Evolutionary conservation across 1,284 basidiomycete genomes (phyloP).

Genomic region (Porogramme epimiltina): DNA sequence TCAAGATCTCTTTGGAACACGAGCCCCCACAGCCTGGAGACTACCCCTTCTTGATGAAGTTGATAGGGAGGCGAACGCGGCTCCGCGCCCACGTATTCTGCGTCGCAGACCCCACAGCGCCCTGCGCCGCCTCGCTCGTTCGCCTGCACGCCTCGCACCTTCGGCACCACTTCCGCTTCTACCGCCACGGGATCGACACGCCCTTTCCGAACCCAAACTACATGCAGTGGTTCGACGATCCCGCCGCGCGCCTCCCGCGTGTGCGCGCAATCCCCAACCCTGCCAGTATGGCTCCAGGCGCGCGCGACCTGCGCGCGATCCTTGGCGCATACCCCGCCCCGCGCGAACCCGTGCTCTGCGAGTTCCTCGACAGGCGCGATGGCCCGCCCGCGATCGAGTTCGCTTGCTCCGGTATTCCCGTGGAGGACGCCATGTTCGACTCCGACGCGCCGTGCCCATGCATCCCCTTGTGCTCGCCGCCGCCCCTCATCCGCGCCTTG

Average conservation of each 20-base stretch:
- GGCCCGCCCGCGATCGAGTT: too few species aligned
- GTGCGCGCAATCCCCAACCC: constrained; percentile 7
- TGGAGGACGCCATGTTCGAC: too few species aligned
- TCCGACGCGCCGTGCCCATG: too few species aligned
- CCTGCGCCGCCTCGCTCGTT: constrained; percentile 15
- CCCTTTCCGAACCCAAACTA: constrained; percentile 16
- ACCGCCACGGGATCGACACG: constrained; percentile 23
- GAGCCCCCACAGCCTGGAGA: neutral
- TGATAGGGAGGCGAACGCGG: too few species aligned
- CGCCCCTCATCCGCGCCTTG: too few species aligned
- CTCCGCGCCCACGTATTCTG: neutral
- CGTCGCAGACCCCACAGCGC: neutral
- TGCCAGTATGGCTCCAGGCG: neutral
- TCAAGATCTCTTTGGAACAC: constrained; percentile 25
- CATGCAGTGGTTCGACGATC: constrained; percentile 21
- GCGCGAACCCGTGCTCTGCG: constrained; percentile 24
- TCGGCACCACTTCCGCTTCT: constrained; percentile 21
- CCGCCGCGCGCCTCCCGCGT: constrained; percentile 14
- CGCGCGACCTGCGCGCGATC: constrained; percentile 17
- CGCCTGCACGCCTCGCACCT: constrained; percentile 9
- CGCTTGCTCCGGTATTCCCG: too few species aligned
- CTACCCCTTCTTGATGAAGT: neutral
- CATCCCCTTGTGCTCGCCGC: too few species aligned
- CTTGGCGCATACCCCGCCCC: constrained; percentile 24
- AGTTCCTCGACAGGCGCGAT: too few species aligned